A percentile compares a stretch with the other conserved stretches of the same genome.
Evolutionary conservation across 345 rosid species (phyloP).

Genomic region (Durio zibethinus): DNA sequence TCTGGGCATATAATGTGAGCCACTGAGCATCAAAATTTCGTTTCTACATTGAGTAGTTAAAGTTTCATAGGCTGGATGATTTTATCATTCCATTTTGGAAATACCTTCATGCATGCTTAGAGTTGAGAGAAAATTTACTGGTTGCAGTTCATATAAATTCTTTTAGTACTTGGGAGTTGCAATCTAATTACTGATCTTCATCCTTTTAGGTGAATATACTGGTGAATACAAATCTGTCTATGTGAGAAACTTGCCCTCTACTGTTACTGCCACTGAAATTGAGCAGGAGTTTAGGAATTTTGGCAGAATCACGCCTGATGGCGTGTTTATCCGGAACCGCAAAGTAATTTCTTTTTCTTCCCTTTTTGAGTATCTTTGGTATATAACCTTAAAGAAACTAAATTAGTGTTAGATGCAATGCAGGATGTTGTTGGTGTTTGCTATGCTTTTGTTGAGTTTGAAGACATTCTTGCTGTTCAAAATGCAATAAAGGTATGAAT

Average conservation of each 20-base stretch:
- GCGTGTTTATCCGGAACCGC: conserved; percentile 82
- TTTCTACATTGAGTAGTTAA: not conserved
- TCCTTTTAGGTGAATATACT: conserved; percentile 58
- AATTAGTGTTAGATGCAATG: conserved; percentile 21
- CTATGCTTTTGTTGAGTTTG: conserved; percentile 97
- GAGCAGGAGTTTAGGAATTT: conserved; percentile 82
- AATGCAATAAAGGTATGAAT: conserved; percentile 80
- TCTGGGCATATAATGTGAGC: not conserved
- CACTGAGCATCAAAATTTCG: not conserved
- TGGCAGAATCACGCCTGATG: conserved; percentile 83
- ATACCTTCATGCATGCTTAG: not conserved
- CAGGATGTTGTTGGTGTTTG: conserved; percentile 92
- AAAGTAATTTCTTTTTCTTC: conserved; percentile 45
- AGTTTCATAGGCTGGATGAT: not conserved
- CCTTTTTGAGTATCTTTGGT: not conserved
- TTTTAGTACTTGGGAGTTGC: not conserved
- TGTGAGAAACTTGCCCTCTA: conserved; percentile 89
- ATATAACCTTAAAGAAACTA: conserved; percentile 4
- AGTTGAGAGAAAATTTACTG: conserved; percentile 1
- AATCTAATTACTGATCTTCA: conserved; percentile 24
- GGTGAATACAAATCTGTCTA: conserved; percentile 72
- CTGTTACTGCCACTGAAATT: conserved; percentile 72
- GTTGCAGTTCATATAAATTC: conserved; percentile 1
- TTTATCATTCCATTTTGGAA: conserved; percentile 4
- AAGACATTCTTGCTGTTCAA: conserved; percentile 77